Evolutionary conservation across 2,329 filamentous ascomycete species (phyloP).

Genomic region (Aspergillus sp.): DNA sequence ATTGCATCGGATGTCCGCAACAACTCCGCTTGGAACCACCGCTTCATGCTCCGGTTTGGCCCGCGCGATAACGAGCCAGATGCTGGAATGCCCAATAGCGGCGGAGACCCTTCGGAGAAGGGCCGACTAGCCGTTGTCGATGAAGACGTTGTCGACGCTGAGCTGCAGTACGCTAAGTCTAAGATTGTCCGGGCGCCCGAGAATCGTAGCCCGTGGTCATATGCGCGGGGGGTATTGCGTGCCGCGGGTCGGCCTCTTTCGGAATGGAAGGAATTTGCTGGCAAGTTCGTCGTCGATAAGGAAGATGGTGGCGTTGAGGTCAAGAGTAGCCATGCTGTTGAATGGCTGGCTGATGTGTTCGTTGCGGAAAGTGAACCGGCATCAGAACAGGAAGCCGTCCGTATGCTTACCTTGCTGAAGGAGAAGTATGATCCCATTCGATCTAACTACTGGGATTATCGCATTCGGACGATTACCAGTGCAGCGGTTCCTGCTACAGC

Average conservation of each 20-base stretch:
- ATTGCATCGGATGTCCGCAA: constrained; percentile 83
- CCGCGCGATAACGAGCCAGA: constrained; percentile 50
- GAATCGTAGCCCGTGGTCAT: constrained; percentile 95
- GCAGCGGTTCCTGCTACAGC: constrained; percentile 20
- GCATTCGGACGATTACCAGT: constrained; percentile 52
- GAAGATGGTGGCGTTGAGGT: constrained; percentile 52
- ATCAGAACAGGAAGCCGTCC: constrained; percentile 59
- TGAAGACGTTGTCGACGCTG: constrained; percentile 67
- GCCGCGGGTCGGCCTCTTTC: constrained; percentile 60
- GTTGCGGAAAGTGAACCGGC: constrained; percentile 38
- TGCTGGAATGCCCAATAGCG: constrained; percentile 38
- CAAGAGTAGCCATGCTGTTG: constrained; percentile 61
- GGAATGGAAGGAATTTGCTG: constrained; percentile 56
- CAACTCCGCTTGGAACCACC: constrained; percentile 97
- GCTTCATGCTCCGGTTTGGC: constrained; percentile 88
- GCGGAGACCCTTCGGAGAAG: constrained; percentile 26
- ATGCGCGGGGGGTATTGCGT: constrained; percentile 73
- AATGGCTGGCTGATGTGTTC: constrained; percentile 53
- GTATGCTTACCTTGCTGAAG: constrained; percentile 72
- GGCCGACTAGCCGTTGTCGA: constrained; percentile 53
- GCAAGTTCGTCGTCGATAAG: constrained; percentile 55
- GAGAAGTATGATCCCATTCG: constrained; percentile 90
- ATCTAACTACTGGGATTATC: constrained; percentile 89
- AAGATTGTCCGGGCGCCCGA: constrained; percentile 81
- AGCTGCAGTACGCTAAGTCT: constrained; percentile 71